Evolutionary conservation across 148 eudicot genomes (phyloP), one percentile per base, ranked within the genome.

Genomic region (Rhododendron vialii): DNA sequence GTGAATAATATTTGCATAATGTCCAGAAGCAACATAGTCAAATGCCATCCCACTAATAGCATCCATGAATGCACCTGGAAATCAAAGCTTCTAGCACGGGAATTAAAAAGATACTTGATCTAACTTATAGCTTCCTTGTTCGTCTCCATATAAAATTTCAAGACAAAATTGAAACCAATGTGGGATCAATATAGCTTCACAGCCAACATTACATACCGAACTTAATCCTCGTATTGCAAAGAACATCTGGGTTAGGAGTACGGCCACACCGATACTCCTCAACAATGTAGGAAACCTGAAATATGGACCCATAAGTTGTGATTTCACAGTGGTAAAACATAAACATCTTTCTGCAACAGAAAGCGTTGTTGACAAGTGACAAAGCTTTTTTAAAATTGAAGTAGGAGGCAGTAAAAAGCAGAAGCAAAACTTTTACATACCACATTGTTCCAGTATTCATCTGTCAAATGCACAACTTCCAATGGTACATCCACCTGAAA

Each of bases 401-500:
- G 41, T 33, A 51, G 63, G 22, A 87, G 69, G 30, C 24, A 65
- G 67, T 26, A 43, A 7, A 71, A 0, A 82, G 63, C 59, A 53
- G 41, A 83, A 57, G 22, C 5, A 2, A 80, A 48, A 84, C 24
- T 22, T 59, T 79, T 35, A 83, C 92, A 11, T 91, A 97, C 99
- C 98, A 97, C 99, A 92, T 93, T 95, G 86, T 93, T 92, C 99
- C 98, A 95, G 82, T 97, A 97, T 86, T 97, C 98, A 92, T 97
- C 94, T 8, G 98, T 93, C 90, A 97, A 89, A 88, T 97, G 99
- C 86, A 97, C 98, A 84, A 97, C 94, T 90, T 95, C 96, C 90
- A 97, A 78, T 2, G 98, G 99, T 82, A 97, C 92, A 86, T 93
- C 93, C 88, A 93, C 92, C 99, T 96, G 94, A 86, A 90, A 88